Conservation (phyloP, 257 asterid species). For the Leptodermis oblonga region DNA sequence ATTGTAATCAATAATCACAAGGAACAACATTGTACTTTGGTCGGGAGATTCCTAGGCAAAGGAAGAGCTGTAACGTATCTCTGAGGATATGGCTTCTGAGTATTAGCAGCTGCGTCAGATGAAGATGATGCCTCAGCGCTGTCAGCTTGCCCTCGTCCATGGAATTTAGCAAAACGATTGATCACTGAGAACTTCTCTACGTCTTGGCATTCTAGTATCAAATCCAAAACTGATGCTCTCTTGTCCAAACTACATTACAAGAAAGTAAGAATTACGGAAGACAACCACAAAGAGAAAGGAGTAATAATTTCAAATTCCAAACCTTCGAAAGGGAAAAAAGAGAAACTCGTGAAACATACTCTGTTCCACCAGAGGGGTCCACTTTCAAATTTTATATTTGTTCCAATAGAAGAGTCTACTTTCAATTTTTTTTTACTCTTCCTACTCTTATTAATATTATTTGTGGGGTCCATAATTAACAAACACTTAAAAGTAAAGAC, state of each 20-base stretch:
- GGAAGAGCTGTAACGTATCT: slow-evolving; percentile 79
- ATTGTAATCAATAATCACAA: slow-evolving; percentile 46
- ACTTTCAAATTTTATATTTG: too few species aligned
- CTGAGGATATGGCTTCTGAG: slow-evolving; percentile 48
- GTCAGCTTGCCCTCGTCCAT: slow-evolving; percentile 74
- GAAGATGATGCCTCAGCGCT: slow-evolving; percentile 45
- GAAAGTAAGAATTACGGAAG: slow-evolving; percentile 4
- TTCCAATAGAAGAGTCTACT: too few species aligned
- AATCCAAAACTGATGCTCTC: slow-evolving; percentile 65
- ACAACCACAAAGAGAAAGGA: slow-evolving; percentile 11
- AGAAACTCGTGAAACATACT: neutral
- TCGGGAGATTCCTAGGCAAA: slow-evolving; percentile 67
- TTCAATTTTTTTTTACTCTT: too few species aligned
- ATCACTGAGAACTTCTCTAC: slow-evolving; percentile 72
- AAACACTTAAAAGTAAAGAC: too few species aligned
- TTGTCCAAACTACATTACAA: slow-evolving; percentile 58
- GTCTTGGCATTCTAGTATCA: slow-evolving; percentile 76
- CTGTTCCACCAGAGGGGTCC: neutral
- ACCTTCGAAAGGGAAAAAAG: neutral
- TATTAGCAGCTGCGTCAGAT: slow-evolving; percentile 32
- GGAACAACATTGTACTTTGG: slow-evolving; percentile 72
- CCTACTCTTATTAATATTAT: too few species aligned
- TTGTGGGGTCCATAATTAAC: too few species aligned
- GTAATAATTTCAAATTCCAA: neutral
- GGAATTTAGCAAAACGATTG: slow-evolving; percentile 77